Conservation (phyloP, 2,329 filamentous ascomycete species). For the Neonectria sp. region DNA sequence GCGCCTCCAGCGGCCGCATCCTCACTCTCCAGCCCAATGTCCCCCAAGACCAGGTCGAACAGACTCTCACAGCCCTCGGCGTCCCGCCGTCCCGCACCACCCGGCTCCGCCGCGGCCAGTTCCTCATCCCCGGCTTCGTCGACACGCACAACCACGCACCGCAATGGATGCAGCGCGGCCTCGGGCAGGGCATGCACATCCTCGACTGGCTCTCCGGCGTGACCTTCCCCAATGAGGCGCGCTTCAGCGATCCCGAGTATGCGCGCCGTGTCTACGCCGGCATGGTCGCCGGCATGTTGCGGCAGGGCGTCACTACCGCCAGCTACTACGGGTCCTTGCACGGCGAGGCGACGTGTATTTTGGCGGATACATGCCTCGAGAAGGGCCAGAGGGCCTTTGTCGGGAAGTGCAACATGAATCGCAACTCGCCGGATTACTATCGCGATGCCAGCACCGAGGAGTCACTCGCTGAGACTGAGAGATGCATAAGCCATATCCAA, state of each 20-base stretch:
- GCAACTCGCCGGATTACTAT: constrained; percentile 69
- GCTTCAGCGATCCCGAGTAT: constrained; percentile 69
- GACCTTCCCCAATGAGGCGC: constrained; percentile 76
- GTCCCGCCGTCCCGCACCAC: constrained; percentile 10
- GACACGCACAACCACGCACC: constrained; percentile 80
- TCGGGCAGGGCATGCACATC: constrained; percentile 66
- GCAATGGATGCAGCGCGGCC: constrained; percentile 64
- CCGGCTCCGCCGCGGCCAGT: constrained; percentile 59
- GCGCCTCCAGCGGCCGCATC: constrained; percentile 44
- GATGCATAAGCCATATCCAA: constrained; percentile 64
- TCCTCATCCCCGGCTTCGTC: constrained; percentile 73
- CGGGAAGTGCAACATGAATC: constrained; percentile 75
- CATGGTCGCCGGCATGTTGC: constrained; percentile 71
- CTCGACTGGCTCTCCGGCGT: constrained; percentile 75
- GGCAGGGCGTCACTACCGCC: constrained; percentile 74
- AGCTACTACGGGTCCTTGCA: constrained; percentile 73
- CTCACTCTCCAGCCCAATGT: constrained; percentile 39
- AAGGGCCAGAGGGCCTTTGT: constrained; percentile 73
- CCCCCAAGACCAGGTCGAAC: constrained; percentile 29
- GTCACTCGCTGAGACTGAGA: constrained; percentile 64
- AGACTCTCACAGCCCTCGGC: constrained; percentile 30
- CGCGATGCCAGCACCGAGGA: constrained; percentile 62
- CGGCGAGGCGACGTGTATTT: constrained; percentile 68
- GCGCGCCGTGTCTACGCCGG: constrained; percentile 65
- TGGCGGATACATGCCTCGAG: constrained; percentile 67